A percentile compares a stretch with the other conserved stretches of the same genome.
Conservation (phyloP, 257 asterid genomes). For the Fraxinus excelsior region DNA sequence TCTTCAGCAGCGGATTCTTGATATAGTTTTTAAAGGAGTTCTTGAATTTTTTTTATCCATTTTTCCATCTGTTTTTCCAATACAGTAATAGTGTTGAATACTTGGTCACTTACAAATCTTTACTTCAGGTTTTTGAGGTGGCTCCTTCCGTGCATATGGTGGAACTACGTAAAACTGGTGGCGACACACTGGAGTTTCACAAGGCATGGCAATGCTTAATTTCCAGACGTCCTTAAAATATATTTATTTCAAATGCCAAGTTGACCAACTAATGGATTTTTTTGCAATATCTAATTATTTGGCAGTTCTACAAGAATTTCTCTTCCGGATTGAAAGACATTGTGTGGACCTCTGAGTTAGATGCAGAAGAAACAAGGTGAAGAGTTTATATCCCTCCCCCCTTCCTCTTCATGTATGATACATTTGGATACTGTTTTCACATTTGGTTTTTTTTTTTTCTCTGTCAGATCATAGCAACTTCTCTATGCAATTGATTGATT, state of each 20-base stretch:
- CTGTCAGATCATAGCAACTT: neutral
- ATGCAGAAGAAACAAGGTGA: constrained; percentile 42
- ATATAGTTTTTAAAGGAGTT: too few relatives aligned
- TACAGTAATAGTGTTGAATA: neutral
- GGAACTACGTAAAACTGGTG: constrained; percentile 79
- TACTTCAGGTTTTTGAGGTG: constrained; percentile 73
- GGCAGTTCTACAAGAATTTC: constrained; percentile 75
- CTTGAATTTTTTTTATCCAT: neutral
- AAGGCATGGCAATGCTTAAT: constrained; percentile 48
- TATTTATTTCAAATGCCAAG: constrained; percentile 4
- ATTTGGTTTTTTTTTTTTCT: neutral
- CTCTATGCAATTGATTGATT: neutral
- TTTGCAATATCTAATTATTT: neutral
- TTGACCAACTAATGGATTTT: neutral
- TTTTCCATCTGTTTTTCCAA: constrained; percentile 8
- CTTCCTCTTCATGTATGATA: neutral
- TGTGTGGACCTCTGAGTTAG: constrained; percentile 61
- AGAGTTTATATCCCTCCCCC: neutral
- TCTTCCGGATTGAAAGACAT: constrained; percentile 71
- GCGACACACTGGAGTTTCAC: constrained; percentile 85
- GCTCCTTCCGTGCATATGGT: constrained; percentile 85
- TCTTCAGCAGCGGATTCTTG: neutral
- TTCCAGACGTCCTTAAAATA: neutral
- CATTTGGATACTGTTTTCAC: neutral
- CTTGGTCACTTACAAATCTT: constrained; percentile 11